Percentiles rank a stretch among this genome's conserved stretches.
These are phyloP conservation scores for Ophiostoma montium DNA, from an alignment of 2,329 filamentous ascomycete species.

Conservation along the genomic window DNA sequence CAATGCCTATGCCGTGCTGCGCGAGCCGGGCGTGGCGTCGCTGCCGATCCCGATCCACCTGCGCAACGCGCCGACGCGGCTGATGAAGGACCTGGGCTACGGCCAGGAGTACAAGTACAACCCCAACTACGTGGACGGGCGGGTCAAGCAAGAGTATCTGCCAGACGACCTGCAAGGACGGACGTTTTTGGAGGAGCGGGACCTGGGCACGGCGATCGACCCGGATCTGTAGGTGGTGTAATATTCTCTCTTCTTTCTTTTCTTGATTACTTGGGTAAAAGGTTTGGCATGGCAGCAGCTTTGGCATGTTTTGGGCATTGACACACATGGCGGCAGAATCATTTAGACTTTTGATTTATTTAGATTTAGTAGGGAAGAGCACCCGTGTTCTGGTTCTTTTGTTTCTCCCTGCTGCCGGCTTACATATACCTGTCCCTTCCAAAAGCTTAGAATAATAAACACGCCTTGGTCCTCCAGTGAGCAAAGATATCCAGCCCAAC, in stretches of 20 bases:
- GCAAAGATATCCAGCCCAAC: no score
- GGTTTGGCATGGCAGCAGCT: neutral
- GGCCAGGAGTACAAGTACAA: constrained; percentile 94
- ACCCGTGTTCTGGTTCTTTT: no score
- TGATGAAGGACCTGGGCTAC: constrained; percentile 90
- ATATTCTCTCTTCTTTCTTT: no score
- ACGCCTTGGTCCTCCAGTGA: no score
- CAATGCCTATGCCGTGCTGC: constrained; percentile 63
- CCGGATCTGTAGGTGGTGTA: constrained; percentile 33
- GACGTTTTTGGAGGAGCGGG: constrained; percentile 62
- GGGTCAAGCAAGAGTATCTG: constrained; percentile 79
- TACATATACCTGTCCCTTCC: no score
- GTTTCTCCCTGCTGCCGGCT: no score
- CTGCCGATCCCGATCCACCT: constrained; percentile 78
- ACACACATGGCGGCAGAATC: no score
- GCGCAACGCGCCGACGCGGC: constrained; percentile 75
- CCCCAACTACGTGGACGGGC: constrained; percentile 72
- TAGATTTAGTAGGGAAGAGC: no score
- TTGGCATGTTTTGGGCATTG: neutral
- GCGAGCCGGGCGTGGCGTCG: constrained; percentile 69
- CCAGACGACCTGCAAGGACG: constrained; percentile 59
- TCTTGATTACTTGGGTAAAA: neutral
- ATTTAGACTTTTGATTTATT: neutral
- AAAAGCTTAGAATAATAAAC: no score
- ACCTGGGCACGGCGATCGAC: constrained; percentile 70